Evolutionary conservation across 192 early-diverging fungal species (phyloP), one percentile per base, ranked within the genome.

Genomic region (Funneliformis mosseae): DNA sequence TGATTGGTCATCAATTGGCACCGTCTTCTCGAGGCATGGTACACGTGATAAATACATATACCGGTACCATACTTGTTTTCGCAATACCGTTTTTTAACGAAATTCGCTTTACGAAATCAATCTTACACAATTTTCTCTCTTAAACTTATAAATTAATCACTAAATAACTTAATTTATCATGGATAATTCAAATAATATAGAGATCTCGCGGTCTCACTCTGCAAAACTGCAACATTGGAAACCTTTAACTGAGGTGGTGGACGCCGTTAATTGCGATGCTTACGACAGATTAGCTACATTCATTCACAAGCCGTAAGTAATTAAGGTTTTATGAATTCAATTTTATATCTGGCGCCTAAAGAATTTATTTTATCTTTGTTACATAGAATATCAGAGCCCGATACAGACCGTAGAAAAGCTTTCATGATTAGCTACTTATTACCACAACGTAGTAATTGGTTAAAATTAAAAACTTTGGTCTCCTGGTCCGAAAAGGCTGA

Each of bases 401-500:
- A 73, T 0, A 45, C n/a, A 1, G 71, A 73, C 28, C 71, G 45
- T 27, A 73, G 71, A 28, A 73, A 73, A 48, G 0, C 46, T 12
- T 73, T 73, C 14, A 73, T 73, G 45, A 6, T 33, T 23, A 73
- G 33, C 16, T 73, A 48, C 27, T 23, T 73, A 50, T 25, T 73
- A 16, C 71, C 71, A 33, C 71, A 73, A 73, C 42, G 71, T 14
- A 42, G 50, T 27, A n/a, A 48, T 41, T 73, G 23, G n/a, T 5
- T 73, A 16, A 73, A 73, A 46, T 45, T 73, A 48, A n/a, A 48
- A 9, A 48, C 71, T 14, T 39, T 73, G 4, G 71, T 73, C 27
- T 48, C 43, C 16, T 73, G 71, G 71, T 73, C 71, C 28, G 71
- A 73, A 28, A 45, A 73, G 14, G 25, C 71, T 25, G 45, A 43